Percentiles rank a stretch among this genome's conserved stretches.
These are phyloP conservation scores for Linum usitatissimum DNA, from an alignment of 345 rosid genomes.

Conservation along the genomic window DNA sequence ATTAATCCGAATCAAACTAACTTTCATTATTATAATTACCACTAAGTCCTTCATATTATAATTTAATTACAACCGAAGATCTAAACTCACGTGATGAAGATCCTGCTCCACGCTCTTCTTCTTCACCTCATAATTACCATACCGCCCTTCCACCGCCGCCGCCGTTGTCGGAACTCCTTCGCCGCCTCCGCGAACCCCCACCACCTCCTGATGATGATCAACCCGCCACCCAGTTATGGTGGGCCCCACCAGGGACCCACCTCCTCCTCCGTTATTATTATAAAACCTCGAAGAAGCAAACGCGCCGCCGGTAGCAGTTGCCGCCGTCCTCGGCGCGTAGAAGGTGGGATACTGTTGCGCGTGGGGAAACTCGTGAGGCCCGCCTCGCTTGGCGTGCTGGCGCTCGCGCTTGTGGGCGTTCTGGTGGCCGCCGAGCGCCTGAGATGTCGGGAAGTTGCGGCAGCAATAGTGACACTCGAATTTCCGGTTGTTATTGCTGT, in stretches of 20 bases:
- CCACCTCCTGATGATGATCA: slow-evolving; percentile 25
- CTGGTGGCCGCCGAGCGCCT: slow-evolving; percentile 98
- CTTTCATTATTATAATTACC: too few species aligned
- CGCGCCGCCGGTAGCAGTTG: slow-evolving; percentile 15
- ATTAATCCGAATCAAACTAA: too few species aligned
- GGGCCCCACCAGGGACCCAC: slow-evolving; percentile 26
- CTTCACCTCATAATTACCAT: slow-evolving; percentile 35
- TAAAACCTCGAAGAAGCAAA: slow-evolving; percentile 36
- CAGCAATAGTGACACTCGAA: slow-evolving; percentile 96
- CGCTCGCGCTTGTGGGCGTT: slow-evolving; percentile 99
- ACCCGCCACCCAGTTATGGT: slow-evolving; percentile 73
- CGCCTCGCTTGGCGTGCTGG: slow-evolving; percentile 73
- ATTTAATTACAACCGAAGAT: slow-evolving; percentile 67
- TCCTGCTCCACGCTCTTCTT: slow-evolving; percentile 46
- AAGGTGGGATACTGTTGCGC: slow-evolving; percentile 44
- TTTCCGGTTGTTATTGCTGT: slow-evolving; percentile 43
- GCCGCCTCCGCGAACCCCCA: slow-evolving; percentile 31
- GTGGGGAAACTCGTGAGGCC: slow-evolving; percentile 45
- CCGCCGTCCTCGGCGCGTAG: slow-evolving; percentile 27
- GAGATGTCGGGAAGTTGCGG: slow-evolving; percentile 95
- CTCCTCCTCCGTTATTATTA: slow-evolving; percentile 18
- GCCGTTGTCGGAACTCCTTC: slow-evolving; percentile 27
- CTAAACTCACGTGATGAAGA: slow-evolving; percentile 89
- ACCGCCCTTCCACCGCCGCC: slow-evolving; percentile 30
- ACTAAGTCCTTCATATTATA: background rate